phyloP scores from a whole-genome alignment of 163 green algal genomes.

The Coccomyxa subellipsoidea region DNA sequence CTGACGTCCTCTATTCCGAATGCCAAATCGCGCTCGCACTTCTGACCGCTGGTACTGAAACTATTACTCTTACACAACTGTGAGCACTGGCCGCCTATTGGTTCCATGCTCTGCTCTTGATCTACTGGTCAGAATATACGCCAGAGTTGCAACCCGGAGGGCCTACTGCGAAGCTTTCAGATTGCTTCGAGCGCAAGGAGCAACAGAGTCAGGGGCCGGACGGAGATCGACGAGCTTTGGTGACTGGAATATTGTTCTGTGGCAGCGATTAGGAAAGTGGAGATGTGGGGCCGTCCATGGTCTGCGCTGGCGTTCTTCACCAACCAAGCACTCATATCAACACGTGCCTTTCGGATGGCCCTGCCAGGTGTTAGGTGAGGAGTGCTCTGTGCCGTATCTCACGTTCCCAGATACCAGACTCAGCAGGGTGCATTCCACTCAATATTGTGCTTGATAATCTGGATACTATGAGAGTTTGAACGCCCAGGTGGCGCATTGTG shows the following conservation, averaged over 20 bases:
- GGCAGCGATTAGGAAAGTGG: neutral
- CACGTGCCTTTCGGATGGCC: too few species aligned
- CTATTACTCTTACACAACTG: conserved; percentile 12
- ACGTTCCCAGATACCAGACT: too few species aligned
- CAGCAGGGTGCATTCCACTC: too few species aligned
- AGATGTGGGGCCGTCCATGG: neutral
- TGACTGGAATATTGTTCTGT: neutral
- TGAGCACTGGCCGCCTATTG: neutral
- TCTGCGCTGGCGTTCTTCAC: neutral
- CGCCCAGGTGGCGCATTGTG: too few species aligned
- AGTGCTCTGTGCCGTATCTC: too few species aligned
- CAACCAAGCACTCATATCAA: neutral
- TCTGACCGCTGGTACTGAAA: neutral
- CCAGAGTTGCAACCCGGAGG: neutral
- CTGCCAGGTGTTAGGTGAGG: too few species aligned
- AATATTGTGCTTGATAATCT: too few species aligned
- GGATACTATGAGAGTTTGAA: too few species aligned
- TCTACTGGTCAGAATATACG: neutral
- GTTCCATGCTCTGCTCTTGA: neutral
- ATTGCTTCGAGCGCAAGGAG: neutral
- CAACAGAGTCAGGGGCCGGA: too few species aligned
- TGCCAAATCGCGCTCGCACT: conserved; percentile 40
- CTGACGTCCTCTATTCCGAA: conserved; percentile 41
- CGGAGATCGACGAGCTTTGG: too few species aligned
- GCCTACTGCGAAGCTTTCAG: neutral